Evolutionary conservation across 2,329 filamentous ascomycete genomes (phyloP).

Genomic region (Aquanectria penicillioides): DNA sequence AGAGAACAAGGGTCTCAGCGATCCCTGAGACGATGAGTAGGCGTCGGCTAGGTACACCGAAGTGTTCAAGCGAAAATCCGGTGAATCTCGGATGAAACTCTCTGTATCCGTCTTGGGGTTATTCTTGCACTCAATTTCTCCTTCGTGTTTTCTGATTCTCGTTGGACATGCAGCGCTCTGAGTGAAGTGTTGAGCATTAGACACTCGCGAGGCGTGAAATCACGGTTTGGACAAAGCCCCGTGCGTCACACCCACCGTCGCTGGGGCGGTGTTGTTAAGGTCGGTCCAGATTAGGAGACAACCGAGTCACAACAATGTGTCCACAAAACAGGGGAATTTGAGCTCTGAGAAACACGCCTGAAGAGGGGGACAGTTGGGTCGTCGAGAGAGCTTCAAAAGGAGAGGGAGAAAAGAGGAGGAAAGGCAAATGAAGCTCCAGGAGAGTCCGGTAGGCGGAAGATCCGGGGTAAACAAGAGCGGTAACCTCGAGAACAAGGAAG

Average conservation of each 20-base stretch:
- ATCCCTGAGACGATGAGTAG: slow-evolving; percentile 26
- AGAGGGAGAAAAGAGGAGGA: not conserved
- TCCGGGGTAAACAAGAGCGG: slow-evolving; percentile 9
- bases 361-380: not conserved
- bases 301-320: not conserved
- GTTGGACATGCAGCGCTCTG: not conserved
- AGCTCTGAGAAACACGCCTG: not conserved
- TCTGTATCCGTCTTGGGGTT: too few relatives aligned
- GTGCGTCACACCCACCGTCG: slow-evolving; percentile 33
- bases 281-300: slow-evolving; percentile 9
- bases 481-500: slow-evolving; percentile 1
- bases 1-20: slow-evolving; percentile 31
- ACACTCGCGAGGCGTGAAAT: not conserved
- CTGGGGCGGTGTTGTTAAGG: not conserved
- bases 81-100: not conserved
- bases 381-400: not conserved
- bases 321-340: not conserved
- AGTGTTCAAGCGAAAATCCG: slow-evolving; percentile 5
- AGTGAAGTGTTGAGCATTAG: not conserved
- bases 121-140: not conserved
- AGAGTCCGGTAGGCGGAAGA: not conserved
- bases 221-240: slow-evolving; percentile 25
- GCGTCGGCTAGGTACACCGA: not conserved
- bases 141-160: not conserved
- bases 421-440: not conserved